Evolutionary conservation across 2,329 filamentous ascomycete species (phyloP).

Genomic region (Fusarium sp.): DNA sequence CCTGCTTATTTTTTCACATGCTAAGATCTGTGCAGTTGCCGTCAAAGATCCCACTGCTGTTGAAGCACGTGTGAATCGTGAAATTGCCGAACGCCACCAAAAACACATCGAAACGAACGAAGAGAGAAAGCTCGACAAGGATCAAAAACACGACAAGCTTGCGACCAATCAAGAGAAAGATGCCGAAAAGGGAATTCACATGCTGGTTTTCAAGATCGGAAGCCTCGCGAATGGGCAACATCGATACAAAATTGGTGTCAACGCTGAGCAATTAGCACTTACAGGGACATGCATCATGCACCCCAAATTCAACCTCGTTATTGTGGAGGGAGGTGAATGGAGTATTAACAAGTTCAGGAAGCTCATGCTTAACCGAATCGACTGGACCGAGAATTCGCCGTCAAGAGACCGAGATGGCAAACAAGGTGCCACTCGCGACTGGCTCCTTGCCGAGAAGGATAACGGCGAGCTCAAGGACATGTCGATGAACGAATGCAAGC

Average conservation of each 20-base stretch:
- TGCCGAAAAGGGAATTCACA: constrained; percentile 84
- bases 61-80: constrained; percentile 90
- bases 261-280: constrained; percentile 88
- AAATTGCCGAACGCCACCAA: constrained; percentile 87
- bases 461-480: constrained; percentile 84
- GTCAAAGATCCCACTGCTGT: constrained; percentile 98
- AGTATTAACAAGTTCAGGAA: constrained; percentile 89
- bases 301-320: constrained; percentile 86
- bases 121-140: constrained; percentile 87
- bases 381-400: constrained; percentile 91
- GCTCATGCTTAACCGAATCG: constrained; percentile 91
- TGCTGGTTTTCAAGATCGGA: constrained; percentile 90
- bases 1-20: not conserved
- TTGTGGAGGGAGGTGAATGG: constrained; percentile 91
- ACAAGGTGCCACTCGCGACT: constrained; percentile 73
- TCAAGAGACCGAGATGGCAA: constrained; percentile 73
- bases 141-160: constrained; percentile 87
- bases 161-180: constrained; percentile 87
- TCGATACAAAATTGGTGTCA: constrained; percentile 91
- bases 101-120: constrained; percentile 85
- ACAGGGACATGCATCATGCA: constrained; percentile 94
- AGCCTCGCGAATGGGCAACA: constrained; percentile 93
- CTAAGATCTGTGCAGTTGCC: constrained; percentile 56
- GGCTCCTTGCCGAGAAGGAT: constrained; percentile 84
- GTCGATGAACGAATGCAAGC: constrained; percentile 80